Conservation (phyloP, 139 green algal genomes). For the Ettlia oleoabundans region DNA sequence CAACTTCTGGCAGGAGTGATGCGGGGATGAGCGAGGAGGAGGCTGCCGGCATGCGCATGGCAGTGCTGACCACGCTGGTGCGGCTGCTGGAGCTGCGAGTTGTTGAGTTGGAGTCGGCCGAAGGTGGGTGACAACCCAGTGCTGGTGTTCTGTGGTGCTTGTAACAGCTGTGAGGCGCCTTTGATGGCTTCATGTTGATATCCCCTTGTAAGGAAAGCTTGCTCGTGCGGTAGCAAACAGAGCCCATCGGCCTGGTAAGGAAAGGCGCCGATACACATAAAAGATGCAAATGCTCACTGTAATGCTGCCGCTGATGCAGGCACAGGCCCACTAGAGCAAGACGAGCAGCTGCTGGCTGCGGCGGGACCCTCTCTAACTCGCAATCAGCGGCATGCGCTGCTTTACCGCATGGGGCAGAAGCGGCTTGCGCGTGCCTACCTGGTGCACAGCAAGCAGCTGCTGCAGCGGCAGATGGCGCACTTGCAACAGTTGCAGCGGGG, state of each 20-base stretch:
- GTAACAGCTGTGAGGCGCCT: too few species aligned
- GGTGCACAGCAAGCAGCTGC: constrained; percentile 46
- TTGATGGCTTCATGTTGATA: too few species aligned
- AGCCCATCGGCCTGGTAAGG: too few species aligned
- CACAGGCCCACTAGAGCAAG: constrained; percentile 65
- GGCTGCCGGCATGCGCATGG: constrained; percentile 66
- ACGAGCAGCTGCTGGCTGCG: constrained; percentile 54
- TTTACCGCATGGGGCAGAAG: constrained; percentile 84
- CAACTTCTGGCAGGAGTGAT: too few species aligned
- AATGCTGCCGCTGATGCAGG: constrained; percentile 30
- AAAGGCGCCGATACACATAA: too few species aligned
- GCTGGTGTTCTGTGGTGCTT: too few species aligned
- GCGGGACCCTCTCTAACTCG: constrained; percentile 20
- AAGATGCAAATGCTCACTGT: not conserved
- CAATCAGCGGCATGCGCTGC: constrained; percentile 54
- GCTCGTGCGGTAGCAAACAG: too few species aligned
- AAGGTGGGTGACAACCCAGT: too few species aligned
- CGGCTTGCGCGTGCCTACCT: constrained; percentile 68
- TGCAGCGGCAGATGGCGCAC: constrained; percentile 58
- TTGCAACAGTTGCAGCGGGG: constrained; percentile 47
- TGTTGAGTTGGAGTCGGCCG: constrained; percentile 64
- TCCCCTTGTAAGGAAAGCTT: too few species aligned
- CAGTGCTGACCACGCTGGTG: constrained; percentile 71
- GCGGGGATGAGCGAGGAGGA: constrained; percentile 41
- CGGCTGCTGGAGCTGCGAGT: constrained; percentile 75